A percentile compares a stretch with the other conserved stretches of the same genome.
Conservation (phyloP, 331 rosid species). For the Saraca asoca region DNA sequence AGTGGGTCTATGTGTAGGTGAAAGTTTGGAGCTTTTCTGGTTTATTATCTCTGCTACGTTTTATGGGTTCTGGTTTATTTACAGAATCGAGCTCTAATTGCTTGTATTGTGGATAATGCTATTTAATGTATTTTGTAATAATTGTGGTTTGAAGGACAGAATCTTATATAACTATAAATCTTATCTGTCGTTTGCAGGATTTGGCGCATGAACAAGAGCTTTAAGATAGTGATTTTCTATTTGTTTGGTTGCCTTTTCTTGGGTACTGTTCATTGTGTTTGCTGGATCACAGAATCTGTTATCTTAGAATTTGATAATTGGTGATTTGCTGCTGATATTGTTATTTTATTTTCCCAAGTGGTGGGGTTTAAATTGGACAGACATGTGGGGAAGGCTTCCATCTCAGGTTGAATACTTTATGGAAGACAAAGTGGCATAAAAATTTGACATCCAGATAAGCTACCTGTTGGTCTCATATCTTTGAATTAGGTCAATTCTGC, state of each 20-base stretch:
- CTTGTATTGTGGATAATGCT: conserved; percentile 31
- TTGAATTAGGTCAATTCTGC: conserved; percentile 23
- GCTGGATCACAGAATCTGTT: too few relatives aligned
- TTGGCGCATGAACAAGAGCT: not conserved
- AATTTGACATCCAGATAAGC: conserved; percentile 37
- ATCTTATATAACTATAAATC: conserved; percentile 19
- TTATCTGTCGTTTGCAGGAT: not conserved
- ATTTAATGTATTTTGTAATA: conserved; percentile 29
- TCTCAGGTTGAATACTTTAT: conserved; percentile 27
- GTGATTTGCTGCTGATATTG: conserved; percentile 6
- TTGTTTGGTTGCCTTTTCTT: not conserved
- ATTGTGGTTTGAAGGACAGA: conserved; percentile 21
- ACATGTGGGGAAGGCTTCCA: conserved; percentile 39
- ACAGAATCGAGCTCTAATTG: conserved; percentile 7
- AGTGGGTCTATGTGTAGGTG: not conserved
- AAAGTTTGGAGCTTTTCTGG: conserved; percentile 18
- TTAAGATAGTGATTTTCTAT: not conserved
- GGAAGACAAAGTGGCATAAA: conserved; percentile 38
- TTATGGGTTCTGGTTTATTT: conserved; percentile 22
- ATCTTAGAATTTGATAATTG: too few relatives aligned
- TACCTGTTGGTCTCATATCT: conserved; percentile 1
- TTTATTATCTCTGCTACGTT: conserved; percentile 19
- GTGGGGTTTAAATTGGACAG: conserved; percentile 34
- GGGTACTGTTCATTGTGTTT: too few relatives aligned
- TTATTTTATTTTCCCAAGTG: not conserved